Evolutionary conservation across 2,329 filamentous ascomycete species (phyloP), one percentile per base, ranked within the genome.

Genomic region (Trichoderma semiorbis): DNA sequence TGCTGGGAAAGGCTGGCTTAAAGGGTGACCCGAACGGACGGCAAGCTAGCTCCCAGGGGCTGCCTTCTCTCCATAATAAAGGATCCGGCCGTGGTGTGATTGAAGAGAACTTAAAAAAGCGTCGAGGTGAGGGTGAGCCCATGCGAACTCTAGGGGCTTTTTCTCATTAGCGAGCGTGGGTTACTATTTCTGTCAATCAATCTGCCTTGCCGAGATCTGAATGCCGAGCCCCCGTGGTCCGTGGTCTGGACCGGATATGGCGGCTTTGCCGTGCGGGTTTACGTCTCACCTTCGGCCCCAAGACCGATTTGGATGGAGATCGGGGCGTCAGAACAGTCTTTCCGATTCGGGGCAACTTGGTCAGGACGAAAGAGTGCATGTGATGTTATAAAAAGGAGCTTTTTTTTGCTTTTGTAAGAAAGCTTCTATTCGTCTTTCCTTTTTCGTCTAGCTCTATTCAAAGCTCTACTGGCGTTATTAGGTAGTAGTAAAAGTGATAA

Each of bases 401-500:
- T 43, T 43, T 43, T 43, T 43, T 7, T 12, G 14, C 6, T 14
- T 7, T 66, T 57, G 26, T 60, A 34, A 12, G 47, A 60, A 69
- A 30, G 55, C 28, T 61, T 68, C 24, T 47, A 26, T 36, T 32
- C 3, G 24, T 69, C 7, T 50, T 61, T 53, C 12, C 28, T 60
- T 7, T 26, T 53, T 61, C 65, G 36, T 69, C 55, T 69, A 62
- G 61, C 69, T 71, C 61, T 71, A 58, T 66, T 50, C 61, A 57
- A 71, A 60, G 69, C 69, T 66, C 62, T 71, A 58, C 24, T 60
- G 39, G 57, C 67, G 30, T 36, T 66, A 65, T 66, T 65, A 65
- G 43, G 62, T 66, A 67, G 69, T 66, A 70, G 21, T 70, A 70
- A n/a, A n/a, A 39, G 36, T 43, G 39, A n/a, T 43, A n/a, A 5